These are phyloP conservation scores for Candida stauntonica DNA, from an alignment of 805 yeast species.

Conservation along the genomic window DNA sequence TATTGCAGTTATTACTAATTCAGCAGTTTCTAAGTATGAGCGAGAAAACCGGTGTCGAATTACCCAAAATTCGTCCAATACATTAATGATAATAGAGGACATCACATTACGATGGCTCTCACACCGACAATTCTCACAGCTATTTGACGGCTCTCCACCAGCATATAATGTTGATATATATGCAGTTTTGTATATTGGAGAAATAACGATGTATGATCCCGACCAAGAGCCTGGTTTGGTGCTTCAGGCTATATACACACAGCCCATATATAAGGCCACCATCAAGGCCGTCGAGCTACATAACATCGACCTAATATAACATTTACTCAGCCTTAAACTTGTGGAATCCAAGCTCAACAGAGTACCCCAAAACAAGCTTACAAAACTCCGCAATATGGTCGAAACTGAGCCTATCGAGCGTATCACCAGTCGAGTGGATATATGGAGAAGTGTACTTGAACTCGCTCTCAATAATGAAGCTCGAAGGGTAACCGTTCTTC, in stretches of 20 bases:
- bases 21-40: conserved; percentile 9
- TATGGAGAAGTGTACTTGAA: conserved; percentile 59
- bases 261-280: no score
- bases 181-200: conserved; percentile 9
- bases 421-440: conserved; percentile 77
- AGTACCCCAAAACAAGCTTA: conserved; percentile 69
- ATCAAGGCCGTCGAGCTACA: no score
- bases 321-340: conserved; percentile 13
- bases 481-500: conserved; percentile 78
- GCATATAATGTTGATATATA: neutral
- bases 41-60: conserved; percentile 12
- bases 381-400: conserved; percentile 78
- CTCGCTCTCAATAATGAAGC: conserved; percentile 77
- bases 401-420: conserved; percentile 73
- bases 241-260: no score
- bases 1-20: conserved; percentile 4
- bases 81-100: conserved; percentile 3
- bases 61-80: conserved; percentile 11
- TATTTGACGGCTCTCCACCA: conserved; percentile 1
- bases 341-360: conserved; percentile 59
- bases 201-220: conserved; percentile 10
- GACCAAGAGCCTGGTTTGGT: conserved; percentile 11
- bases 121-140: neutral
- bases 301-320: no score
- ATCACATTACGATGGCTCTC: conserved; percentile 10